Evolutionary conservation across 2,329 filamentous ascomycete species (phyloP).

Genomic region (Neurospora sp.): DNA sequence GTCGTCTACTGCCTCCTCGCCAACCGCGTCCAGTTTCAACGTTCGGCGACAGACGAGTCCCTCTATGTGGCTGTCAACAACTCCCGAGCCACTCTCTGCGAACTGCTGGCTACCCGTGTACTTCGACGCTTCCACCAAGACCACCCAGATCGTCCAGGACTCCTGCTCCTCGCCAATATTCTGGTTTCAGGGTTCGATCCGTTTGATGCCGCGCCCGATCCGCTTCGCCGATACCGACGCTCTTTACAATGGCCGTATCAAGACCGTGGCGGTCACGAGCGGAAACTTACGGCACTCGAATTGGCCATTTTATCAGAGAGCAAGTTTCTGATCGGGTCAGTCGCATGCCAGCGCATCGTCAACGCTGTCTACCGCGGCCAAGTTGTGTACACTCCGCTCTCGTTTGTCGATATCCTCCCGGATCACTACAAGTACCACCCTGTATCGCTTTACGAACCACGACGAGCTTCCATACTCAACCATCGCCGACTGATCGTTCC

Average conservation of each 20-base stretch:
- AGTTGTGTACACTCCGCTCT: slow-evolving; percentile 59
- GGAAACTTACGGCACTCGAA: slow-evolving; percentile 58
- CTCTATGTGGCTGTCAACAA: slow-evolving; percentile 61
- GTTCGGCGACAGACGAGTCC: slow-evolving; percentile 49
- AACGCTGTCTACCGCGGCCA: slow-evolving; percentile 59
- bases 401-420: slow-evolving; percentile 62
- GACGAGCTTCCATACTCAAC: slow-evolving; percentile 55
- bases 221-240: slow-evolving; percentile 41
- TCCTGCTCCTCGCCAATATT: slow-evolving; percentile 56
- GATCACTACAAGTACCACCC: slow-evolving; percentile 64
- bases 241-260: slow-evolving; percentile 30
- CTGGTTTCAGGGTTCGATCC: slow-evolving; percentile 63
- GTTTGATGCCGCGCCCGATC: slow-evolving; percentile 56
- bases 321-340: slow-evolving; percentile 55
- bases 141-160: slow-evolving; percentile 49
- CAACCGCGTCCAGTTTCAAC: slow-evolving; percentile 59
- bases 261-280: slow-evolving; percentile 29
- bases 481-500: slow-evolving; percentile 65
- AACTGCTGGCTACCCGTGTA: slow-evolving; percentile 56
- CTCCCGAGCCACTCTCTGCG: slow-evolving; percentile 58
- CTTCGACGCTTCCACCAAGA: slow-evolving; percentile 60
- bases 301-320: slow-evolving; percentile 63
- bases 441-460: slow-evolving; percentile 59
- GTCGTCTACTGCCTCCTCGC: slow-evolving; percentile 63
- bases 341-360: slow-evolving; percentile 59